Evolutionary conservation across 305 asterid genomes (phyloP), one percentile per base, ranked within the genome.

Genomic region (Coffea humblotiana): DNA sequence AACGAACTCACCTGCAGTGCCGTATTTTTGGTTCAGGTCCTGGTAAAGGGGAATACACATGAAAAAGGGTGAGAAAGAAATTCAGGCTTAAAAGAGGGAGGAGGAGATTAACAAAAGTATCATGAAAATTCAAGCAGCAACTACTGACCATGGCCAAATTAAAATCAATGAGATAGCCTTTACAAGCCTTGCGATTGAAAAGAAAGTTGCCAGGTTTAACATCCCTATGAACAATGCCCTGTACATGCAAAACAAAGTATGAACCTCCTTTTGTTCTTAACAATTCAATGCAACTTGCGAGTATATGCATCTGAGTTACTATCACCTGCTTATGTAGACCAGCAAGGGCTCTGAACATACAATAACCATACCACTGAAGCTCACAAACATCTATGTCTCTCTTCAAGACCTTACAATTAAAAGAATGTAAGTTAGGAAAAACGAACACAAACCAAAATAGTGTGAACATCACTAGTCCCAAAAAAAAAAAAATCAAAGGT

Each of bases 201-300:
- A 95, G 98, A 78, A 95, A 95, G 88, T 95, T 95, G 58, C 99
- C 99, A 72, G 98, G 99, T 84, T 95, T 95, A 83, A 95, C 95
- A 83, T 95, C 99, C 88, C 99, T 90, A 82, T 94, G 99, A 78
- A 92, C 94, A 85, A 95, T 87, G 63, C 95, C 97, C 99, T 95
- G 90, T 51, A 86, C 77, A 83, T 72, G 74, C 78, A 84, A 72
- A 37, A 77, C 78, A 74, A 29, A 40, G 40, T 68, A 69, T 67
- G 72, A 79, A 76, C 58, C 48, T 72, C 73, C 64, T 68, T 77
- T 65, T 19, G 37, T 79, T 75, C 78, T 64, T 77, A 75, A 19
- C 76, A 84, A 64, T 13, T 74, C 61, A 76, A 71, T 27, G 43
- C 27, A 77, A 69, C 70, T 81, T 47, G 78, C 65, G 35, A 81